A percentile compares a stretch with the other conserved stretches of the same genome.
Evolutionary conservation across 768 basidiomycete genomes (phyloP).

Genomic region (Infundibulicybe gibba): DNA sequence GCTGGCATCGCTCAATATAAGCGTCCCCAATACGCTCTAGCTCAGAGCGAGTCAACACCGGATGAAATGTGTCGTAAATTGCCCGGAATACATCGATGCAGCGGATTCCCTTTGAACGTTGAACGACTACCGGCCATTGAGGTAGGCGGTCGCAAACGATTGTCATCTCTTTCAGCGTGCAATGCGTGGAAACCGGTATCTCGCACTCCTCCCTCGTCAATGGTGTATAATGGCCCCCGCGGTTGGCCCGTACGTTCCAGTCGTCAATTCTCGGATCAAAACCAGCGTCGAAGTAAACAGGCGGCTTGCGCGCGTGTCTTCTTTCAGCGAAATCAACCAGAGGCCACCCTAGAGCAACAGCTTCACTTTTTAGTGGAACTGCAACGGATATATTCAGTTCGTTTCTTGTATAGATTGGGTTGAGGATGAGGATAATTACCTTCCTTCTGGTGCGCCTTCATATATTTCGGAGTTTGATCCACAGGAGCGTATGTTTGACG

Average conservation of each 20-base stretch:
- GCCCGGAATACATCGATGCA: constrained; percentile 58
- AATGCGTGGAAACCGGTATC: constrained; percentile 40
- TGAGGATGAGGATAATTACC: constrained; percentile 6
- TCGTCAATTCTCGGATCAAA: constrained; percentile 31
- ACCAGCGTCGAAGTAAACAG: constrained; percentile 47
- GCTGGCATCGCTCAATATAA: constrained; percentile 32
- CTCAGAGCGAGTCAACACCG: constrained; percentile 43
- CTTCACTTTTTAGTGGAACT: constrained; percentile 36
- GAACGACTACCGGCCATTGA: constrained; percentile 37
- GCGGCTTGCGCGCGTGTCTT: constrained; percentile 24
- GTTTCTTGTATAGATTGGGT: neutral
- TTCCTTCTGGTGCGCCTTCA: constrained; percentile 22
- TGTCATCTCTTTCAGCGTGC: constrained; percentile 42
- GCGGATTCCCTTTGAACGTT: constrained; percentile 38
- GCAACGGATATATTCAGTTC: neutral
- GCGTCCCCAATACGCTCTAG: constrained; percentile 16
- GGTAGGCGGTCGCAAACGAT: constrained; percentile 39
- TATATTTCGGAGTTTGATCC: constrained; percentile 18
- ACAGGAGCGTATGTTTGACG: neutral
- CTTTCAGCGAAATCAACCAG: constrained; percentile 35
- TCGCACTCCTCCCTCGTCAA: constrained; percentile 34
- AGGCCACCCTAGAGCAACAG: constrained; percentile 45
- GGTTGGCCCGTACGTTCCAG: constrained; percentile 16
- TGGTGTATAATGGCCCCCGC: constrained; percentile 15
- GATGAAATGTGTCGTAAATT: constrained; percentile 47